A percentile compares a stretch with the other conserved stretches of the same genome.
Evolutionary conservation across 1,139 yeast species (phyloP).

Genomic region (Yamadazyma sp.): DNA sequence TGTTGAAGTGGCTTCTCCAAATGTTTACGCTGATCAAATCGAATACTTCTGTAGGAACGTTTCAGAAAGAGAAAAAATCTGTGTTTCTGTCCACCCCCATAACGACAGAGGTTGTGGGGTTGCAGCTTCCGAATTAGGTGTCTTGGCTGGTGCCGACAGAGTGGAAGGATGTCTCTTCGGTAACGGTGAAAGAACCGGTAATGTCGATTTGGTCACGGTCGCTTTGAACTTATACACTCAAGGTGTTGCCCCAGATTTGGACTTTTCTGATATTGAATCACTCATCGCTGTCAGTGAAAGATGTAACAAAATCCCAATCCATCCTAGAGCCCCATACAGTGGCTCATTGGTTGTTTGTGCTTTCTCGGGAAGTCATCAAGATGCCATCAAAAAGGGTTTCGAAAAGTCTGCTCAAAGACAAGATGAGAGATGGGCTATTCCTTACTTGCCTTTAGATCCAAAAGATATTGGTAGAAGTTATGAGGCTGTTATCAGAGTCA

Average conservation of each 20-base stretch:
- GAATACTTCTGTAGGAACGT: slow-evolving; percentile 84
- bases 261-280: slow-evolving; percentile 79
- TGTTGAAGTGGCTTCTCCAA: slow-evolving; percentile 94
- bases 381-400: slow-evolving; percentile 97
- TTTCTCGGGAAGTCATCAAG: slow-evolving; percentile 95
- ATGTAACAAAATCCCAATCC: slow-evolving; percentile 93
- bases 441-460: slow-evolving; percentile 95
- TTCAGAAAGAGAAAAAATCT: slow-evolving; percentile 78
- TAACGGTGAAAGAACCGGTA: slow-evolving; percentile 98
- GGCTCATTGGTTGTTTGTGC: slow-evolving; percentile 97
- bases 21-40: slow-evolving; percentile 93
- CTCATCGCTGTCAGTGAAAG: slow-evolving; percentile 86
- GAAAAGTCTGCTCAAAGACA: slow-evolving; percentile 27
- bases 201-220: slow-evolving; percentile 90
- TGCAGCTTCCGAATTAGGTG: slow-evolving; percentile 94
- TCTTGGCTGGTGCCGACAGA: slow-evolving; percentile 95
- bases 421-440: slow-evolving; percentile 69
- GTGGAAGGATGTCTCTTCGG: slow-evolving; percentile 98
- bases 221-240: slow-evolving; percentile 94
- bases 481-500: slow-evolving; percentile 96
- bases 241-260: slow-evolving; percentile 83
- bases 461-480: slow-evolving; percentile 94
- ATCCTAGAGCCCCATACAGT: slow-evolving; percentile 93
- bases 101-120: slow-evolving; percentile 98
- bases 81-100: slow-evolving; percentile 92